A percentile compares a stretch with the other conserved stretches of the same genome.
phyloP scores from a whole-genome alignment of 2,329 filamentous ascomycete species.

The Pseudogymnoascus sp. region DNA sequence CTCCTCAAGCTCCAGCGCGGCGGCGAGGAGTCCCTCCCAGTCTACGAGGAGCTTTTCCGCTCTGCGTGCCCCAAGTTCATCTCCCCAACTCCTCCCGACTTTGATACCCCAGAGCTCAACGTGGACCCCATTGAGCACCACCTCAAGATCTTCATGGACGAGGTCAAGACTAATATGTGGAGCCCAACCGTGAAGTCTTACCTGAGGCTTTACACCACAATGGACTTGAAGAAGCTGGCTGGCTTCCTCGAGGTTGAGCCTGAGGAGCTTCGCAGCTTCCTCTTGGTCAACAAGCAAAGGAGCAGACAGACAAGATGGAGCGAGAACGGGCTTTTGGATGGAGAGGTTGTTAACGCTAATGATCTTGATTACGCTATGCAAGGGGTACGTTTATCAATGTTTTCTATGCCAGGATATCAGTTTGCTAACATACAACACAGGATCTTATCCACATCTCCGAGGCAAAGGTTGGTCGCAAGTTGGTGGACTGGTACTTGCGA shows the following conservation, averaged over 20 bases:
- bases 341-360: constrained; percentile 85
- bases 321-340: constrained; percentile 82
- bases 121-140: constrained; percentile 97
- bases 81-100: constrained; percentile 91
- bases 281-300: constrained; percentile 97
- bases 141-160: constrained; percentile 96
- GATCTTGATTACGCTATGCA: constrained; percentile 97
- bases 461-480: constrained; percentile 92
- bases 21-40: constrained; percentile 85
- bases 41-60: constrained; percentile 98
- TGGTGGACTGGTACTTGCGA: constrained; percentile 98
- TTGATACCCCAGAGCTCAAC: constrained; percentile 93
- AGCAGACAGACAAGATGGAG: constrained; percentile 93
- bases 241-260: constrained; percentile 95
- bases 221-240: constrained; percentile 97
- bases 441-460: constrained; percentile 98
- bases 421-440: constrained; percentile 35
- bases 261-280: constrained; percentile 89
- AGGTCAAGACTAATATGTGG: constrained; percentile 99
- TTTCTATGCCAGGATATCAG: not conserved
- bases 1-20: constrained; percentile 94
- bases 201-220: constrained; percentile 97
- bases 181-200: constrained; percentile 97
- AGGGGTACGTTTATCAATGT: constrained; percentile 55
- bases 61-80: constrained; percentile 99